Evolutionary conservation across 2,329 filamentous ascomycete species (phyloP).

Genomic region (Fusarium sp.): DNA sequence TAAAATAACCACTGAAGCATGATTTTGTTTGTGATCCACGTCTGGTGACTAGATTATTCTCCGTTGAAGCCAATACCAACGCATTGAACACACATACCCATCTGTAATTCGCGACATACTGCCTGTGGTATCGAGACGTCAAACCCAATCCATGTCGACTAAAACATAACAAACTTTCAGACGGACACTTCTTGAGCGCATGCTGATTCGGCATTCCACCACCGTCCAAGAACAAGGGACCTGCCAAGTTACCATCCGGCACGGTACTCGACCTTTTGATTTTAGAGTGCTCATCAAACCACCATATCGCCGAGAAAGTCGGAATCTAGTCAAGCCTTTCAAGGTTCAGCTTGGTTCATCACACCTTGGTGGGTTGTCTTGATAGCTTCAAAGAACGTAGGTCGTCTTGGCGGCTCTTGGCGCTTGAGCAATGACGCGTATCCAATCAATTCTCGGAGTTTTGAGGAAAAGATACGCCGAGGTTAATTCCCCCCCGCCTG

Average conservation of each 20-base stretch:
- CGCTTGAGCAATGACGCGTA: slow-evolving; percentile 37
- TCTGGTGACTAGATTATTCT: background rate
- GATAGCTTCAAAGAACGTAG: slow-evolving; percentile 30
- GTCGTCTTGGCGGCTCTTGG: slow-evolving; percentile 41
- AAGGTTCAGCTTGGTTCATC: slow-evolving; percentile 41
- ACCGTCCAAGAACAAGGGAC: slow-evolving; percentile 11
- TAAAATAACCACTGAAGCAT: slow-evolving; percentile 21
- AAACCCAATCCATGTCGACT: background rate
- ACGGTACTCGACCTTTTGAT: slow-evolving; percentile 8
- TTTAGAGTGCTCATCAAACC: slow-evolving; percentile 30
- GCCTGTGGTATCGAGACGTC: slow-evolving; percentile 7
- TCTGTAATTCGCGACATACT: slow-evolving; percentile 10
- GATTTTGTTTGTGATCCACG: background rate
- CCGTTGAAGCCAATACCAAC: background rate
- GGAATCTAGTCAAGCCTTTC: slow-evolving; percentile 25
- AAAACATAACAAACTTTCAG: background rate
- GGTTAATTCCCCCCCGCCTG: slow-evolving; percentile 4
- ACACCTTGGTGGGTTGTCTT: slow-evolving; percentile 26
- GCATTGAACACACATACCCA: slow-evolving; percentile 7
- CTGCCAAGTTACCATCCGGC: slow-evolving; percentile 5
- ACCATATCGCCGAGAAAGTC: slow-evolving; percentile 30
- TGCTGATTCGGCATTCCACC: slow-evolving; percentile 30
- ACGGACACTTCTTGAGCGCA: background rate
- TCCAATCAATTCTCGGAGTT: slow-evolving; percentile 26
- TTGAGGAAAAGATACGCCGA: slow-evolving; percentile 22